These are phyloP conservation scores for Nakazawaea ishiwadae DNA, from an alignment of 805 yeast species.

Conservation along the genomic window DNA sequence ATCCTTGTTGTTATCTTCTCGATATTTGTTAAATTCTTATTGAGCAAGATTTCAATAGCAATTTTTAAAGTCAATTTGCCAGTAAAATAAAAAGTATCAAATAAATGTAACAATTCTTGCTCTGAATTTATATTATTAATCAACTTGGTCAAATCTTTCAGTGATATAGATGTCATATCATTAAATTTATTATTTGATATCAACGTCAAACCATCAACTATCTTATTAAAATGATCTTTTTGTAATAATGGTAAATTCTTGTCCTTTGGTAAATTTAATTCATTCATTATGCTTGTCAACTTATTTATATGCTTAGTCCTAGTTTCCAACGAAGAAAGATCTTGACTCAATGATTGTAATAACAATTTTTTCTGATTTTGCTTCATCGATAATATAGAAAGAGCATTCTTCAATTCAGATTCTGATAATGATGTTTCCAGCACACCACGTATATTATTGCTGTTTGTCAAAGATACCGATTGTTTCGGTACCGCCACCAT, in stretches of 20 bases:
- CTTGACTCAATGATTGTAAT: conserved; percentile 1
- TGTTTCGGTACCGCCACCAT: too few species aligned
- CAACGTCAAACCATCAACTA: conserved; percentile 9
- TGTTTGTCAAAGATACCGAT: too few species aligned
- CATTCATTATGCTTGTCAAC: conserved; percentile 4
- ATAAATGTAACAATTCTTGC: conserved; percentile 2
- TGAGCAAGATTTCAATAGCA: conserved; percentile 10
- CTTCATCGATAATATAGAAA: neutral
- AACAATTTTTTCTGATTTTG: neutral
- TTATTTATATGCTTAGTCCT: neutral
- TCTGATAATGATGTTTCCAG: neutral
- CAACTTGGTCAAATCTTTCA: conserved; percentile 7
- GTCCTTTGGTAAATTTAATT: conserved; percentile 9
- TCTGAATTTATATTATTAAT: conserved; percentile 1
- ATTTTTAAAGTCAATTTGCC: conserved; percentile 5
- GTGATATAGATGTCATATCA: conserved; percentile 1
- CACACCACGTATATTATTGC: too few species aligned
- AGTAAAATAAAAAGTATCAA: conserved; percentile 8
- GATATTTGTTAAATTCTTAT: conserved; percentile 1
- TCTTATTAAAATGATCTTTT: conserved; percentile 5
- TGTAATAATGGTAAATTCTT: conserved; percentile 6
- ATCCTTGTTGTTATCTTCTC: neutral
- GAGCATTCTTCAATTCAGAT: conserved; percentile 1
- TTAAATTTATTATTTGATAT: conserved; percentile 1
- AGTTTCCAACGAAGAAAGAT: neutral